Evolutionary conservation across 2,329 filamentous ascomycete species (phyloP).

Genomic region (Colletotrichum sp.): DNA sequence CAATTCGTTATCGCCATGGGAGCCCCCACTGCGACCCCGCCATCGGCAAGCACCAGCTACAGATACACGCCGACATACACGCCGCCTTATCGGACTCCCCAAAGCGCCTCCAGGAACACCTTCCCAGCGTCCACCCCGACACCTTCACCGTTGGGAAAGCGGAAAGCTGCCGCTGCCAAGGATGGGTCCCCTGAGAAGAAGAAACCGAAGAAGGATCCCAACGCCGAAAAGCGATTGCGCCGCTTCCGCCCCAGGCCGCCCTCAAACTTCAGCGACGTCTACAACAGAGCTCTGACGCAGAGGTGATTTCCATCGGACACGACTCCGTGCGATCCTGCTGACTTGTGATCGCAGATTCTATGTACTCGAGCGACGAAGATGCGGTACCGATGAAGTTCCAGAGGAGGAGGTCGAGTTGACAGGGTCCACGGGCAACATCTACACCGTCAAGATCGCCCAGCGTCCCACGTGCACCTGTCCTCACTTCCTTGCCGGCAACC

Average conservation of each 20-base stretch:
- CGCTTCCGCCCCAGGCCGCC: slow-evolving; percentile 38
- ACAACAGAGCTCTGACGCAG: slow-evolving; percentile 44
- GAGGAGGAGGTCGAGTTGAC: slow-evolving; percentile 64
- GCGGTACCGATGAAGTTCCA: slow-evolving; percentile 40
- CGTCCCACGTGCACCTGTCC: slow-evolving; percentile 62
- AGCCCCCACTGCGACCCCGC: background rate
- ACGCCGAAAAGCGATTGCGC: slow-evolving; percentile 39
- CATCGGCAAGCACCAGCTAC: background rate
- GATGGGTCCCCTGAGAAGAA: background rate
- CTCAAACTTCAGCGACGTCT: slow-evolving; percentile 39
- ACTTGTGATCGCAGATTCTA: slow-evolving; percentile 38
- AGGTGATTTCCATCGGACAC: slow-evolving; percentile 25
- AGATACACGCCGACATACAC: background rate
- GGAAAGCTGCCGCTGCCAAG: background rate
- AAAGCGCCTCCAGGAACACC: background rate
- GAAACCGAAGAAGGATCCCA: background rate
- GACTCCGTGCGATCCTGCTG: background rate
- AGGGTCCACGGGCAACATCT: slow-evolving; percentile 71
- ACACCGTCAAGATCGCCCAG: slow-evolving; percentile 59
- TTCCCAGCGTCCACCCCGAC: background rate
- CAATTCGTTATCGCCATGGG: background rate
- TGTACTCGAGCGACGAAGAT: slow-evolving; percentile 45
- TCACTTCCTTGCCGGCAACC: slow-evolving; percentile 55
- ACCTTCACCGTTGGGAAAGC: background rate
- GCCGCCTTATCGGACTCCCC: background rate